A percentile compares a stretch with the other conserved stretches of the same genome.
Evolutionary conservation across 2,329 filamentous ascomycete species (phyloP).

Genomic region (Didymella arachidicola): DNA sequence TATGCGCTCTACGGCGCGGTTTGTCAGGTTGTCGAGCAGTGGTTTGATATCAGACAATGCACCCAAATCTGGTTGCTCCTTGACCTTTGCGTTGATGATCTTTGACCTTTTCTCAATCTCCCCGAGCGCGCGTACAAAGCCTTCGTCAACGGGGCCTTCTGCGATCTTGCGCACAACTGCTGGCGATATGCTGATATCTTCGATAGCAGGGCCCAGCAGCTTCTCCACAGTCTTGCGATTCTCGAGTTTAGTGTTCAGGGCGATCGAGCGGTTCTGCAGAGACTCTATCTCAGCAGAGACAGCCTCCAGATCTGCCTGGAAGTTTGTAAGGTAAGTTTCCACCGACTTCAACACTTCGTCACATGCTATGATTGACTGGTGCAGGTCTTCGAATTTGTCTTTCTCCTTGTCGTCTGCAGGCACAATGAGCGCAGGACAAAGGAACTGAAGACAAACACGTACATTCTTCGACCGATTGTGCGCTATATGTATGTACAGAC

Average conservation of each 20-base stretch:
- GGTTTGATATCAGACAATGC: conserved; percentile 85
- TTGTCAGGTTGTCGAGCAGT: conserved; percentile 80
- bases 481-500: conserved; percentile 59
- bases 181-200: conserved; percentile 89
- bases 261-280: conserved; percentile 83
- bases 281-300: conserved; percentile 97
- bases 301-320: conserved; percentile 88
- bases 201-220: conserved; percentile 83
- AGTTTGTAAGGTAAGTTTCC: conserved; percentile 88
- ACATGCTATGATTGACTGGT: conserved; percentile 85
- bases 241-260: conserved; percentile 82
- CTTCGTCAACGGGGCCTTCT: conserved; percentile 87
- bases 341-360: conserved; percentile 94
- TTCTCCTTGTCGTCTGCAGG: conserved; percentile 76
- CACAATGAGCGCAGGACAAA: conserved; percentile 38
- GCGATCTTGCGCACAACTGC: conserved; percentile 82
- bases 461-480: conserved; percentile 77
- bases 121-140: conserved; percentile 81
- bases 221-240: conserved; percentile 91
- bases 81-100: conserved; percentile 72
- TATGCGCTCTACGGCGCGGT: conserved; percentile 92
- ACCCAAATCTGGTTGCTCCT: conserved; percentile 68
- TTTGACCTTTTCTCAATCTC: conserved; percentile 83
- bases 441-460: conserved; percentile 51
- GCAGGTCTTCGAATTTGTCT: conserved; percentile 86